phyloP scores from a whole-genome alignment of 2,329 filamentous ascomycete genomes.

The Epichloe aotearoae region DNA sequence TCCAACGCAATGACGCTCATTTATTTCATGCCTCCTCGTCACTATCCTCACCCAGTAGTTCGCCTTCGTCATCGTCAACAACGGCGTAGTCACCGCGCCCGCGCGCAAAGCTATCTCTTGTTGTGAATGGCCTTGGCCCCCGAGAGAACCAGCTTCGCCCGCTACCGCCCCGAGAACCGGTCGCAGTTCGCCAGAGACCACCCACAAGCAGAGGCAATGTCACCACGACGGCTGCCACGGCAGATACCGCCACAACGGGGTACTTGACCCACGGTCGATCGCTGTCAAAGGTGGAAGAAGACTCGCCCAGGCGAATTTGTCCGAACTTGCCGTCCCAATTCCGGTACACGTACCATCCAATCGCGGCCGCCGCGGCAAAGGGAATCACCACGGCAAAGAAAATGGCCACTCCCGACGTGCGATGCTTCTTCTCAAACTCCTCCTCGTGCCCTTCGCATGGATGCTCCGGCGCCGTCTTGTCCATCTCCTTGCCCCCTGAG shows the following conservation, averaged over 20 bases:
- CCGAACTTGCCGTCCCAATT: constrained; percentile 88
- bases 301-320: constrained; percentile 77
- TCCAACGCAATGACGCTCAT: too few species aligned
- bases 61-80: constrained; percentile 88
- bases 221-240: constrained; percentile 43
- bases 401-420: constrained; percentile 57
- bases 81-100: constrained; percentile 76
- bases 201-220: constrained; percentile 58
- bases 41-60: constrained; percentile 83
- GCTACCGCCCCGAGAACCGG: constrained; percentile 34
- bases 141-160: constrained; percentile 38
- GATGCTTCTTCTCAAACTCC: constrained; percentile 60
- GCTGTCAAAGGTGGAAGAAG: constrained; percentile 40
- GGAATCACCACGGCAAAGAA: constrained; percentile 79
- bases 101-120: constrained; percentile 75
- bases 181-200: constrained; percentile 57
- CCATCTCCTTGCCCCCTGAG: constrained; percentile 57
- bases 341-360: constrained; percentile 74
- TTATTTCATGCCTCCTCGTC: constrained; percentile 60
- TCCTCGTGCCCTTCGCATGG: constrained; percentile 69
- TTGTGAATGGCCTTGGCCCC: constrained; percentile 64
- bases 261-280: constrained; percentile 70
- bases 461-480: constrained; percentile 43
- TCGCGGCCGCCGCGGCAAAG: constrained; percentile 52
- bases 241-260: constrained; percentile 62